Conservation (phyloP, 768 basidiomycete species). For the Serpula lacrymans region DNA sequence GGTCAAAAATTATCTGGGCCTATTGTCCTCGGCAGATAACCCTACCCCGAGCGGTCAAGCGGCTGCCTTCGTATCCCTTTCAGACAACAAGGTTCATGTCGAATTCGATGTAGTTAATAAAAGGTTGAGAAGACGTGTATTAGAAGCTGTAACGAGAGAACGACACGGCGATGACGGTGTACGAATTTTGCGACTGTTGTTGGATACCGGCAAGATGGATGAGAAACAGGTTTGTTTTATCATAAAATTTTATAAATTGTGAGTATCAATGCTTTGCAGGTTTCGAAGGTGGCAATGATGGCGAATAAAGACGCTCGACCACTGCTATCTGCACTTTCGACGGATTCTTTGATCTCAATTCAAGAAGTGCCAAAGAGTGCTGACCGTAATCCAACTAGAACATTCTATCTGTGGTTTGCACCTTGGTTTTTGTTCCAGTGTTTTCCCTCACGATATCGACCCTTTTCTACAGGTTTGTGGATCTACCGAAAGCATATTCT, state of each 20-base stretch:
- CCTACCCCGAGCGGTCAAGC: conserved; percentile 69
- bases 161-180: conserved; percentile 82
- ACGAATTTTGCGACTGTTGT: conserved; percentile 72
- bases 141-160: conserved; percentile 80
- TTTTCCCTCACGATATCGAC: conserved; percentile 7
- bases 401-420: conserved; percentile 86
- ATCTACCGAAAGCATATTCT: conserved; percentile 78
- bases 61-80: conserved; percentile 68
- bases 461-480: conserved; percentile 82
- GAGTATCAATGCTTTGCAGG: conserved; percentile 42
- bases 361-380: conserved; percentile 92
- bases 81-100: conserved; percentile 70
- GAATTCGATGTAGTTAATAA: conserved; percentile 73
- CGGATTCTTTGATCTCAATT: conserved; percentile 80
- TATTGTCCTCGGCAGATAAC: conserved; percentile 80
- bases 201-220: conserved; percentile 87
- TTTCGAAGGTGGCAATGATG: conserved; percentile 93
- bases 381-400: conserved; percentile 85
- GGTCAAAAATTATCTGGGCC: conserved; percentile 77
- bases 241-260: not conserved
- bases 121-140: conserved; percentile 62
- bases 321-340: conserved; percentile 71
- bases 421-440: not conserved
- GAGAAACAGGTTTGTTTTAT: conserved; percentile 75
- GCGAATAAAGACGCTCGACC: conserved; percentile 83